These are phyloP conservation scores for Cyberlindnera xishuangbannaensis DNA, from an alignment of 805 yeast genomes.

Conservation along the genomic window DNA sequence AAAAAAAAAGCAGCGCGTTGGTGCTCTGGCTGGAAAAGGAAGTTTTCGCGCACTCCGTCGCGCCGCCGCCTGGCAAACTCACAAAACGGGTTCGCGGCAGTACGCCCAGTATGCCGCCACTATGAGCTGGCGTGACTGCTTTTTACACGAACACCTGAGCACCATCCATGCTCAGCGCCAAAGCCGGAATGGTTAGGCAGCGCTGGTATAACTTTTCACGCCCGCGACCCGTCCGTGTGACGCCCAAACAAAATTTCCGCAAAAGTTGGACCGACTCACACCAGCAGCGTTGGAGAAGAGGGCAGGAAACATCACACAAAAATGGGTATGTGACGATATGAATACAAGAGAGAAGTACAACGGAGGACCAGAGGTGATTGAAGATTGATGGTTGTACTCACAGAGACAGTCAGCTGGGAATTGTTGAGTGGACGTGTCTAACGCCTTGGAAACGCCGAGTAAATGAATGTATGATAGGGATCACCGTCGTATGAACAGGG, in stretches of 20 bases:
- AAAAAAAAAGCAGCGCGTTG: slow-evolving; percentile 11
- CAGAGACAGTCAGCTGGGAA: too few relatives aligned
- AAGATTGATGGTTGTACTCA: too few relatives aligned
- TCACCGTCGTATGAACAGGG: too few relatives aligned
- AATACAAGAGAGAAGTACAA: background rate
- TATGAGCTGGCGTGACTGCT: slow-evolving; percentile 13
- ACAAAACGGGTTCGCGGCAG: slow-evolving; percentile 6
- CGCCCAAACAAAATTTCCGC: slow-evolving; percentile 21
- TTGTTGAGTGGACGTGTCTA: too few relatives aligned
- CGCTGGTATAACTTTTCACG: slow-evolving; percentile 11
- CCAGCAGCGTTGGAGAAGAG: slow-evolving; percentile 7
- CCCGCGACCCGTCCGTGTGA: slow-evolving; percentile 2
- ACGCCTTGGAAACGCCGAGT: too few relatives aligned
- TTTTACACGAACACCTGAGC: slow-evolving; percentile 8
- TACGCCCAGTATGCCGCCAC: background rate
- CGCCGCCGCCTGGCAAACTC: too few relatives aligned
- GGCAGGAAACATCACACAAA: too few relatives aligned
- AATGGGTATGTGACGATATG: slow-evolving; percentile 12
- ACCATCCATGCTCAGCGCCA: slow-evolving; percentile 5
- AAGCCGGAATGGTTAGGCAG: slow-evolving; percentile 8
- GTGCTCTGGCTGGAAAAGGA: slow-evolving; percentile 10
- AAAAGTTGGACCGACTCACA: slow-evolving; percentile 9
- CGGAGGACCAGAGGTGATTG: too few relatives aligned
- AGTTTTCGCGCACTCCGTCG: slow-evolving; percentile 9
- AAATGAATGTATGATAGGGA: too few relatives aligned